These are phyloP conservation scores for Microdochium paspali DNA, from an alignment of 2,329 filamentous ascomycete species.

Conservation along the genomic window DNA sequence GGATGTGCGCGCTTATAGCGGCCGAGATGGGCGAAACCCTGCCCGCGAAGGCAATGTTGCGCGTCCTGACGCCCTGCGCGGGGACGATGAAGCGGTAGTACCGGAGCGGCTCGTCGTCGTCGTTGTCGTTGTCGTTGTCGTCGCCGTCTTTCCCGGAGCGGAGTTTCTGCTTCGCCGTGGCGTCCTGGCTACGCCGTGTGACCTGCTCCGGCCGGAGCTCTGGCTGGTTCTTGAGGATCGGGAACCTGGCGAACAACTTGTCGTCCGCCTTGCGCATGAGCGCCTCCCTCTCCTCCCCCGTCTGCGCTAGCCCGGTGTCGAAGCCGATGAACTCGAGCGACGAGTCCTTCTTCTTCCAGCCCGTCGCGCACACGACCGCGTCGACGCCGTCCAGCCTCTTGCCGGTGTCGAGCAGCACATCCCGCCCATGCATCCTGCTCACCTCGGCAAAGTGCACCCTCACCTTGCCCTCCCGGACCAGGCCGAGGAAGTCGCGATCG, in stretches of 20 bases:
- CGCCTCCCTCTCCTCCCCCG: slow-evolving; percentile 21
- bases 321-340: slow-evolving; percentile 26
- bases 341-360: slow-evolving; percentile 41
- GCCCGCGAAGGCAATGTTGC: slow-evolving; percentile 39
- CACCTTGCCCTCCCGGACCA: slow-evolving; percentile 42
- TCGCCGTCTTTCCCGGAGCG: slow-evolving; percentile 3
- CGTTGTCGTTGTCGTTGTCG: slow-evolving; percentile 10
- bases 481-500: slow-evolving; percentile 43
- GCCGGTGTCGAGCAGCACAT: slow-evolving; percentile 37
- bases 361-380: slow-evolving; percentile 44
- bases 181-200: slow-evolving; percentile 27
- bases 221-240: slow-evolving; percentile 34
- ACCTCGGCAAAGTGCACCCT: slow-evolving; percentile 47
- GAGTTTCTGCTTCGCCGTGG: slow-evolving; percentile 8
- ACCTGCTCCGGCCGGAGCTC: slow-evolving; percentile 34
- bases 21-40: slow-evolving; percentile 34
- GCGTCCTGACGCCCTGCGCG: slow-evolving; percentile 24
- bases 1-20: slow-evolving; percentile 30
- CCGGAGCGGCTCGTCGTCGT: slow-evolving; percentile 11
- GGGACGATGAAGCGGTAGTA: slow-evolving; percentile 36
- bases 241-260: slow-evolving; percentile 40
- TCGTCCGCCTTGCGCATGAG: slow-evolving; percentile 32
- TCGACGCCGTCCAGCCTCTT: slow-evolving; percentile 31
- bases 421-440: slow-evolving; percentile 28
- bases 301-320: slow-evolving; percentile 35